Evolutionary conservation across 176 grass and related monocot genomes (phyloP).

Genomic region (Miscanthus lutarioriparius): DNA sequence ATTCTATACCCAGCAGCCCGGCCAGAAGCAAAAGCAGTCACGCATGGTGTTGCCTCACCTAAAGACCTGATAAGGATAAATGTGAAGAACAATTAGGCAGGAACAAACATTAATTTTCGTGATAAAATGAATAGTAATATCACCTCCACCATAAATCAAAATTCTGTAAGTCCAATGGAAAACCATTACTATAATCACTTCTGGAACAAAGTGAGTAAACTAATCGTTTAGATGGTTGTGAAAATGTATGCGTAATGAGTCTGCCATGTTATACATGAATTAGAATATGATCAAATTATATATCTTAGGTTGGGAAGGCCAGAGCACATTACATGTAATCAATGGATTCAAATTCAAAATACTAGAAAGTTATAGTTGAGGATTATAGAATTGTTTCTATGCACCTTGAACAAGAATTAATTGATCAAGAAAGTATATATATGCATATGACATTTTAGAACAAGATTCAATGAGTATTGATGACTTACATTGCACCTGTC

Average conservation of each 20-base stretch:
- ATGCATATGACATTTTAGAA: background rate
- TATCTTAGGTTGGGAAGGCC: background rate
- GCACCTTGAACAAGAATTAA: background rate
- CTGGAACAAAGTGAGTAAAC: background rate
- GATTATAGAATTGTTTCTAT: background rate
- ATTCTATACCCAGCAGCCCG: constrained; percentile 43
- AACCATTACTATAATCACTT: background rate
- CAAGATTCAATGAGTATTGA: background rate
- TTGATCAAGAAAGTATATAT: background rate
- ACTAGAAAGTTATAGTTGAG: background rate
- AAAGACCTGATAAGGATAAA: background rate
- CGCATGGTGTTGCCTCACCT: constrained; percentile 39
- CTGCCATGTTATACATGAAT: background rate
- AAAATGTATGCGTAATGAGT: background rate
- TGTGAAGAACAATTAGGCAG: background rate
- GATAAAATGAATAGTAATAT: background rate
- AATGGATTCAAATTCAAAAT: background rate
- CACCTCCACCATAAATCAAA: background rate
- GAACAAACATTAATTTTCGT: background rate
- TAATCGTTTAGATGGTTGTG: background rate
- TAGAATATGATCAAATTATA: background rate
- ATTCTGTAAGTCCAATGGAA: background rate
- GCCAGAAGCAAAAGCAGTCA: constrained; percentile 42
- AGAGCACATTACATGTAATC: background rate
- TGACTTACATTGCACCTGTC: constrained; percentile 19